These are phyloP conservation scores for Myrica gale DNA, from an alignment of 306 rosid species.

Conservation along the genomic window DNA sequence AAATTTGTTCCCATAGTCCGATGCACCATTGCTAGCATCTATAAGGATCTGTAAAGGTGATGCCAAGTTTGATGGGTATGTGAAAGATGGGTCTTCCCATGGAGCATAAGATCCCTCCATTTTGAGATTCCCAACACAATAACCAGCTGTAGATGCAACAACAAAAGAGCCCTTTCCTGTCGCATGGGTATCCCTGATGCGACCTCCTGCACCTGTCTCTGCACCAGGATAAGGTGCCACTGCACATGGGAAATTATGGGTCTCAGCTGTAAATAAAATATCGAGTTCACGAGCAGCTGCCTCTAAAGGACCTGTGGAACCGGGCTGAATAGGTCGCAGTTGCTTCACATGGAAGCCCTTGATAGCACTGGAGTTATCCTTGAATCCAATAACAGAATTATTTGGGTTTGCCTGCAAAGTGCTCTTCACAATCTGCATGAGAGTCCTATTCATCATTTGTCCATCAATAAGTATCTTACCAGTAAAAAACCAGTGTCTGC, in stretches of 20 bases:
- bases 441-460: conserved; percentile 58
- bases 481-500: conserved; percentile 93
- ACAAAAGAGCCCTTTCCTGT: conserved; percentile 91
- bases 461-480: conserved; percentile 78
- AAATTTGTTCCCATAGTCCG: conserved; percentile 94
- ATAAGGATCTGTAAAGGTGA: conserved; percentile 80
- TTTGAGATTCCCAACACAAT: conserved; percentile 91
- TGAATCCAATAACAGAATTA: conserved; percentile 86
- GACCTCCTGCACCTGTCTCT: conserved; percentile 95
- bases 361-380: conserved; percentile 95
- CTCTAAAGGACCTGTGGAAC: conserved; percentile 55
- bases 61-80: conserved; percentile 84
- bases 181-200: conserved; percentile 93
- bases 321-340: conserved; percentile 67
- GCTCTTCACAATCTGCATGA: conserved; percentile 93
- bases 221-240: conserved; percentile 98
- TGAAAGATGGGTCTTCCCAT: conserved; percentile 86
- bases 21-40: conserved; percentile 89
- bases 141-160: conserved; percentile 91
- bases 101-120: conserved; percentile 68
- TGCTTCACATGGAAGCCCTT: conserved; percentile 69
- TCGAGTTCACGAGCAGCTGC: conserved; percentile 46
- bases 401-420: conserved; percentile 75
- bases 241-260: conserved; percentile 95
- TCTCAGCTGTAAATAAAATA: conserved; percentile 86